Percentiles rank a stretch among this genome's conserved stretches.
Conservation (phyloP, 148 eudicot species). For the Arctostaphylos glauca region DNA sequence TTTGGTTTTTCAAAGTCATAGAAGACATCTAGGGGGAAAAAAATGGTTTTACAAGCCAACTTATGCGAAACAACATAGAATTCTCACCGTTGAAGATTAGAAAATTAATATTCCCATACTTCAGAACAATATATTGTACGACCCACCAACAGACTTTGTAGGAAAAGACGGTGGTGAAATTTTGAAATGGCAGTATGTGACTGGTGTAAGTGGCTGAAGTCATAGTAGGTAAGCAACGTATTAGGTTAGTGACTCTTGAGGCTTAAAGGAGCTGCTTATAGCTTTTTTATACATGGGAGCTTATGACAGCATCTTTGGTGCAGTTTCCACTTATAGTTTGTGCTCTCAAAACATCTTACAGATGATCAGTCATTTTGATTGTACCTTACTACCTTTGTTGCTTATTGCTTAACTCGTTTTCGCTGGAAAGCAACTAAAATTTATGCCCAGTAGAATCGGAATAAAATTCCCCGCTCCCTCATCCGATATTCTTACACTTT, state of each 20-base stretch:
- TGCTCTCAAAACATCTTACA: too few relatives aligned
- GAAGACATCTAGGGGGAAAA: not conserved
- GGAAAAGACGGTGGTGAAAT: not conserved
- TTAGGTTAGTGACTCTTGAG: not conserved
- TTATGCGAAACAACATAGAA: not conserved
- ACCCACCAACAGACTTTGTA: not conserved
- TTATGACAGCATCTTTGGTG: too few relatives aligned
- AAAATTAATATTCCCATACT: not conserved
- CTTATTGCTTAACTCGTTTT: not conserved
- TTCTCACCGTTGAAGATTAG: not conserved
- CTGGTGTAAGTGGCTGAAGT: too few relatives aligned
- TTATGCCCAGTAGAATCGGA: not conserved
- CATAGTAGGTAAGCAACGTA: too few relatives aligned
- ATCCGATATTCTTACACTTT: constrained; percentile 2
- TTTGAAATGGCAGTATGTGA: too few relatives aligned
- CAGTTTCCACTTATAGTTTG: too few relatives aligned
- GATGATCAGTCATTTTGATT: not conserved
- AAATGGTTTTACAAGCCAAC: not conserved
- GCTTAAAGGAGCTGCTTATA: not conserved
- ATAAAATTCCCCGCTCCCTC: not conserved
- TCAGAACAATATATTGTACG: not conserved
- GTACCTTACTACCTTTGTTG: not conserved
- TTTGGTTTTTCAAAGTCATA: not conserved
- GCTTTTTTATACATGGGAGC: not conserved
- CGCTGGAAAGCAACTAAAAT: not conserved